Conservation (phyloP, 495 filamentous ascomycete species). For the Penicillium subrubescens region DNA sequence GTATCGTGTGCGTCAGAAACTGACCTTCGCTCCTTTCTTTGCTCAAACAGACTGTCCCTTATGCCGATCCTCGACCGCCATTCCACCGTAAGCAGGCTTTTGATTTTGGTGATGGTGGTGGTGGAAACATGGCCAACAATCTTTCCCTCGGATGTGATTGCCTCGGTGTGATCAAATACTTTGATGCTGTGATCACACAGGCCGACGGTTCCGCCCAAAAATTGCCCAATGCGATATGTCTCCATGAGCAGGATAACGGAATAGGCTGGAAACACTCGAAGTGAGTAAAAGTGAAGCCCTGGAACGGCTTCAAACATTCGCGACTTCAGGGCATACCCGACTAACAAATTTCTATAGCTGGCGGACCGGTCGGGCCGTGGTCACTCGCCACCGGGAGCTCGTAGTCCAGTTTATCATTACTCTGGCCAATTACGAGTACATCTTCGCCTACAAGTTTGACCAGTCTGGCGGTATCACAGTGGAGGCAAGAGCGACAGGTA, state of each 20-base stretch:
- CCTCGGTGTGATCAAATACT: conserved; percentile 68
- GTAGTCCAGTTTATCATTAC: conserved; percentile 80
- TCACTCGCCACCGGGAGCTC: conserved; percentile 62
- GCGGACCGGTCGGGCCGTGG: conserved; percentile 64
- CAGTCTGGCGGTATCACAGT: conserved; percentile 80
- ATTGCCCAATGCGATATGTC: conserved; percentile 65
- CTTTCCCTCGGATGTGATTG: conserved; percentile 71
- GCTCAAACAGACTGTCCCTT: conserved; percentile 57
- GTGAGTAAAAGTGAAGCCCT: too few species aligned
- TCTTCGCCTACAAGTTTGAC: conserved; percentile 87
- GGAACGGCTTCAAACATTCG: too few species aligned
- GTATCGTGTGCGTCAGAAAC: too few species aligned
- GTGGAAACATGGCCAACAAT: conserved; percentile 70
- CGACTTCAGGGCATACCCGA: too few species aligned
- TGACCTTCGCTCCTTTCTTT: neutral
- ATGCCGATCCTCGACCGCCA: conserved; percentile 64
- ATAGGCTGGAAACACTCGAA: conserved; percentile 76
- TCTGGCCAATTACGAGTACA: conserved; percentile 83
- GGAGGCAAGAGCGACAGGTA: conserved; percentile 85
- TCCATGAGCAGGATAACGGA: conserved; percentile 72
- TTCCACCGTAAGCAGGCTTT: conserved; percentile 74
- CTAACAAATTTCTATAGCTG: conserved; percentile 32
- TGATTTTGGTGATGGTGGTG: conserved; percentile 71
- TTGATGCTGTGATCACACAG: conserved; percentile 60
- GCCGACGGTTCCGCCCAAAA: conserved; percentile 55